phyloP scores from a whole-genome alignment of 1,139 yeast species.

The Yamadazyma siamensis region DNA sequence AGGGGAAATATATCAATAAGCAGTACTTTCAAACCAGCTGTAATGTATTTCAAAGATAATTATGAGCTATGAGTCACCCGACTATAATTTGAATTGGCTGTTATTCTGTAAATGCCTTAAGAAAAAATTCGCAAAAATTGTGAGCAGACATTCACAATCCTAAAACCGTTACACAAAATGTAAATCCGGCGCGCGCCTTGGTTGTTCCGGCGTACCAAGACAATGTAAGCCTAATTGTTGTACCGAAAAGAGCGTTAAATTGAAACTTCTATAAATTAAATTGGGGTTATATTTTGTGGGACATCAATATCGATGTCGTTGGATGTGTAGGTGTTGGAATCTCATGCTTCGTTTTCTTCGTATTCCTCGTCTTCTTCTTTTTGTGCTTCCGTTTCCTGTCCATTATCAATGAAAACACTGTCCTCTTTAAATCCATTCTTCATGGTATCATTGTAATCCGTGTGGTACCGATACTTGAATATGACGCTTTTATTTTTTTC shows the following conservation, averaged over 20 bases:
- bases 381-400: not conserved
- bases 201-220: slow-evolving; percentile 1
- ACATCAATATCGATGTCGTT: too few species aligned
- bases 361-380: not conserved
- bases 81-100: too few species aligned
- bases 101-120: slow-evolving; percentile 2
- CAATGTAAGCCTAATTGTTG: not conserved
- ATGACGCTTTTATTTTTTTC: slow-evolving; percentile 45
- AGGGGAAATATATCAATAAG: too few species aligned
- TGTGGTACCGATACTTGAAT: slow-evolving; percentile 42
- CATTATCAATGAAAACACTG: too few species aligned
- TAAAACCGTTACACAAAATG: slow-evolving; percentile 1
- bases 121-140: slow-evolving; percentile 6
- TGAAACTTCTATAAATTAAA: too few species aligned
- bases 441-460: slow-evolving; percentile 8
- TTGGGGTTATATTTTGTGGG: too few species aligned
- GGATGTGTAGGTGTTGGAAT: too few species aligned
- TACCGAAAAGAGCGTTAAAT: too few species aligned
- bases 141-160: slow-evolving; percentile 2
- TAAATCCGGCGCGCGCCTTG: not conserved
- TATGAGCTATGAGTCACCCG: too few species aligned
- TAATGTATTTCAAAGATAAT: not conserved
- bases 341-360: too few species aligned
- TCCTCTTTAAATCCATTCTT: too few species aligned
- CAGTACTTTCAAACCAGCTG: not conserved